Evolutionary conservation across 139 green algal genomes (phyloP).

Genomic region (Chlamydomonas sp.): DNA sequence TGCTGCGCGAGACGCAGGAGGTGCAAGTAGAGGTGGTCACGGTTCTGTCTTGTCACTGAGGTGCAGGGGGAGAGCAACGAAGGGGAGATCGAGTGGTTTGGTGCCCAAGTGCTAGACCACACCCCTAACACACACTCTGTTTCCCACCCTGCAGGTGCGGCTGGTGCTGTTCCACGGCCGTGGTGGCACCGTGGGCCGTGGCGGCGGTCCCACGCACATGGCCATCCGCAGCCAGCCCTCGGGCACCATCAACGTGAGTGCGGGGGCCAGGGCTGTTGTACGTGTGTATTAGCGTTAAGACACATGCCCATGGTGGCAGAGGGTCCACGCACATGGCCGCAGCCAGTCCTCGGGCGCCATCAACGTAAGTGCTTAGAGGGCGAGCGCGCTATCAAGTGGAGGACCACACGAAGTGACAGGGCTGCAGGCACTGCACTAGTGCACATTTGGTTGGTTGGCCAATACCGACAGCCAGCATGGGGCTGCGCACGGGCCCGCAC

Average conservation of each 20-base stretch:
- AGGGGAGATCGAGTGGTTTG: too few species aligned
- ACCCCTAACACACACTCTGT: not conserved
- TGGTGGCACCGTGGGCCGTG: slow-evolving; percentile 94
- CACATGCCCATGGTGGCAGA: slow-evolving; percentile 96
- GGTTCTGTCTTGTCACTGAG: too few species aligned
- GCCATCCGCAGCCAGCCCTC: slow-evolving; percentile 95
- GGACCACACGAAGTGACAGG: too few species aligned
- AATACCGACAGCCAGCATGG: too few species aligned
- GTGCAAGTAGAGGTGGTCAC: too few species aligned
- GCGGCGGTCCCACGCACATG: slow-evolving; percentile 93
- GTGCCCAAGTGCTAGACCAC: not conserved
- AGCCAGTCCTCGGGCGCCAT: slow-evolving; percentile 91
- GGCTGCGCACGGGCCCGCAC: too few species aligned
- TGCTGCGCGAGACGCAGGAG: too few species aligned
- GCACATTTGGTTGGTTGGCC: too few species aligned
- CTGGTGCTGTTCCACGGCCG: slow-evolving; percentile 98
- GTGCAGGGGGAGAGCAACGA: too few species aligned
- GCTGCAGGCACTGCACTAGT: too few species aligned
- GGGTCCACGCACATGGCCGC: slow-evolving; percentile 95
- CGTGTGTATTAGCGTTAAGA: slow-evolving; percentile 73
- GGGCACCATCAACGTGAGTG: slow-evolving; percentile 71
- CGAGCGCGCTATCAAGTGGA: too few species aligned
- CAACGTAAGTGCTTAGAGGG: slow-evolving; percentile 36
- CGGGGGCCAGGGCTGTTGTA: not conserved
- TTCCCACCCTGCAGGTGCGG: slow-evolving; percentile 42